Evolutionary conservation across 345 rosid species (phyloP).

Genomic region (Gossypium thurberi): DNA sequence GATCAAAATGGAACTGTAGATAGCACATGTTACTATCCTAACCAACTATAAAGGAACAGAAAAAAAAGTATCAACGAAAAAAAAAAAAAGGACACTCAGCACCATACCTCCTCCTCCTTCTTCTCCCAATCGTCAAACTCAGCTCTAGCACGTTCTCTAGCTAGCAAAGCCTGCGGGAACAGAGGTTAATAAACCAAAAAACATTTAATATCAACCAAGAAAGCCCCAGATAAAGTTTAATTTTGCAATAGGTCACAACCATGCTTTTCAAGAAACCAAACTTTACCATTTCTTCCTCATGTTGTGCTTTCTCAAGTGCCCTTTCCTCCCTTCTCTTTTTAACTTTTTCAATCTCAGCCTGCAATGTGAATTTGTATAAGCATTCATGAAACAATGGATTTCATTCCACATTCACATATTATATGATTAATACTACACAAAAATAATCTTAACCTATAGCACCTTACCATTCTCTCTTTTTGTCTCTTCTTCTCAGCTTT

Average conservation of each 20-base stretch:
- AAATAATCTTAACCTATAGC: neutral
- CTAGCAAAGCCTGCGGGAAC: conserved; percentile 64
- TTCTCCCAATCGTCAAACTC: conserved; percentile 98
- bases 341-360: conserved; percentile 93
- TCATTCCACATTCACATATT: neutral
- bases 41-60: conserved; percentile 6
- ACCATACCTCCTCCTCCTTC: conserved; percentile 83
- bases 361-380: conserved; percentile 17
- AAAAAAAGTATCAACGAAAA: neutral
- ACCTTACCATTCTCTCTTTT: conserved; percentile 79
- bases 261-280: conserved; percentile 8
- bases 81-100: neutral
- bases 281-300: conserved; percentile 91
- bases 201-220: neutral
- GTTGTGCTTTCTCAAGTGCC: conserved; percentile 81
- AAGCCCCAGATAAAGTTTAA: neutral
- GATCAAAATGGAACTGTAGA: conserved; percentile 89
- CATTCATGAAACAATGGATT: neutral
- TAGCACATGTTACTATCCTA: conserved; percentile 17
- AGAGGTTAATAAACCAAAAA: neutral
- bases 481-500: conserved; percentile 83
- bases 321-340: conserved; percentile 97
- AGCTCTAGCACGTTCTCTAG: conserved; percentile 96
- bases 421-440: neutral
- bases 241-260: neutral